Conservation (phyloP, 345 rosid genomes). For the Lepidium aucheri region DNA sequence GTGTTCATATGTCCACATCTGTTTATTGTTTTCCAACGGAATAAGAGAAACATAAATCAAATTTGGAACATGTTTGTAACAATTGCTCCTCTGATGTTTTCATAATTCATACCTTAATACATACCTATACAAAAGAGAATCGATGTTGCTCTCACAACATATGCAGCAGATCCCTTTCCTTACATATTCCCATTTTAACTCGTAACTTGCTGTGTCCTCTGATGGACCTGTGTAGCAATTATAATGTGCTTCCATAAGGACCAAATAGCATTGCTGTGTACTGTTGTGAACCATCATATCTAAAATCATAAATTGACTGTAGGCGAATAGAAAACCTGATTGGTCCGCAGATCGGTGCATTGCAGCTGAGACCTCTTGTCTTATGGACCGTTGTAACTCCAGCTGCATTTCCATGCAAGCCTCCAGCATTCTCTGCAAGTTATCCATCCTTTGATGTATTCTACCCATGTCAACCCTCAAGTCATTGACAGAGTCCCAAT, state of each 20-base stretch:
- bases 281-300: neutral
- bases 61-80: neutral
- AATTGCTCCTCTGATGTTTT: neutral
- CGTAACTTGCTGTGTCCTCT: slow-evolving; percentile 30
- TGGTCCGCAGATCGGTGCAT: slow-evolving; percentile 51
- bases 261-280: neutral
- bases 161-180: slow-evolving; percentile 80
- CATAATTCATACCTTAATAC: slow-evolving; percentile 16
- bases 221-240: slow-evolving; percentile 37
- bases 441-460: slow-evolving; percentile 91
- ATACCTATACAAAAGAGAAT: slow-evolving; percentile 83
- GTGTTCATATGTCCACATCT: slow-evolving; percentile 99
- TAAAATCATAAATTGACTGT: neutral
- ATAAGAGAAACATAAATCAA: neutral
- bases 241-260: neutral
- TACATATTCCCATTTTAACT: slow-evolving; percentile 64
- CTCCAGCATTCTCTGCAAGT: slow-evolving; percentile 83
- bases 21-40: slow-evolving; percentile 2
- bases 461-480: slow-evolving; percentile 88
- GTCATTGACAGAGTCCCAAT: slow-evolving; percentile 74
- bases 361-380: slow-evolving; percentile 87
- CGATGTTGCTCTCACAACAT: slow-evolving; percentile 60
- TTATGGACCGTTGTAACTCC: slow-evolving; percentile 82
- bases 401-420: slow-evolving; percentile 99
- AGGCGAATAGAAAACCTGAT: slow-evolving; percentile 40